Percentiles rank a stretch among this genome's conserved stretches.
Evolutionary conservation across 768 basidiomycete genomes (phyloP).

Genomic region (Boletellus ananiceps): DNA sequence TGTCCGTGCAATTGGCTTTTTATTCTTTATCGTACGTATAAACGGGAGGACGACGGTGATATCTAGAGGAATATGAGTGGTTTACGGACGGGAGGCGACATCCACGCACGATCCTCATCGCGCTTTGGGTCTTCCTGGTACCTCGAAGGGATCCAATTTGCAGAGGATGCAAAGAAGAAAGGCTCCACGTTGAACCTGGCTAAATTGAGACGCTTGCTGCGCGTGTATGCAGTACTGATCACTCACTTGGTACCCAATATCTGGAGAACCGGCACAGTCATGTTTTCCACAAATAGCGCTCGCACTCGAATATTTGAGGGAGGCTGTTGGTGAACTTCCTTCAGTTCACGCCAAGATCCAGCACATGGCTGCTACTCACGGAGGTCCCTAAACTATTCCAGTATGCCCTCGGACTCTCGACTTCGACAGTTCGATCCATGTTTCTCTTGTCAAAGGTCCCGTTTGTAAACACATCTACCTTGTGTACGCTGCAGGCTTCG

Average conservation of each 20-base stretch:
- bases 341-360: neutral
- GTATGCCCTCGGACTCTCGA: conserved; percentile 24
- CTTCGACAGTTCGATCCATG: neutral
- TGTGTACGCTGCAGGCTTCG: conserved; percentile 19
- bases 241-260: conserved; percentile 54
- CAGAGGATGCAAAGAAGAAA: conserved; percentile 60
- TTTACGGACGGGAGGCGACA: conserved; percentile 22
- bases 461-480: conserved; percentile 18
- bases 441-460: conserved; percentile 16
- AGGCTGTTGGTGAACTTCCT: conserved; percentile 12
- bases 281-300: conserved; percentile 48
- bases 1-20: conserved; percentile 18
- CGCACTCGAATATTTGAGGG: conserved; percentile 40
- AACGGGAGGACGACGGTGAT: conserved; percentile 56
- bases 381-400: conserved; percentile 27
- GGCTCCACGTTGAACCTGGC: conserved; percentile 54
- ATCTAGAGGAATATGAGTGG: conserved; percentile 34
- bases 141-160: conserved; percentile 65
- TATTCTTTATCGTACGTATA: conserved; percentile 37
- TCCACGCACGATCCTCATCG: conserved; percentile 47
- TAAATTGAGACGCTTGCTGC: neutral
- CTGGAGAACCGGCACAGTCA: conserved; percentile 48
- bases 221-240: neutral
- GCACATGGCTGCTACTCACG: conserved; percentile 28
- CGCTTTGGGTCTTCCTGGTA: conserved; percentile 48